Evolutionary conservation across 106 monocot species (phyloP).

Genomic region (Gastrodia elata): DNA sequence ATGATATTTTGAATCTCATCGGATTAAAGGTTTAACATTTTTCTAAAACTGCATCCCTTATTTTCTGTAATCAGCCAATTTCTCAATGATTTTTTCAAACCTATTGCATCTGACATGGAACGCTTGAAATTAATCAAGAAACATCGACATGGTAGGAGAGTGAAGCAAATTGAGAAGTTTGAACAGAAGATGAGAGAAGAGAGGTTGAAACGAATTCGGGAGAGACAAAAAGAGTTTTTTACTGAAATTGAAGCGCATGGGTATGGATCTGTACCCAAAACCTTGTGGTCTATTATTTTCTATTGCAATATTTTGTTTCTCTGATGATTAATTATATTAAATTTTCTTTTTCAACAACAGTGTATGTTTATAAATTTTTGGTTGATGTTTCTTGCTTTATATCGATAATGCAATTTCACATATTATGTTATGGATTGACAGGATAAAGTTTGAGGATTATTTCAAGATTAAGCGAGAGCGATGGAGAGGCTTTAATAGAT

Average conservation of each 20-base stretch:
- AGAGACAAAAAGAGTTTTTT: slow-evolving; percentile 98
- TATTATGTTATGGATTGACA: slow-evolving; percentile 19
- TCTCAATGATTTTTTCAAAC: slow-evolving; percentile 89
- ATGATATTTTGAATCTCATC: neutral
- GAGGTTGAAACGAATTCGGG: slow-evolving; percentile 82
- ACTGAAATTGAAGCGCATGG: slow-evolving; percentile 85
- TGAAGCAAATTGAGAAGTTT: slow-evolving; percentile 87
- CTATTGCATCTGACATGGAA: slow-evolving; percentile 68
- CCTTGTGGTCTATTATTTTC: neutral
- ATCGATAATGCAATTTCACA: neutral
- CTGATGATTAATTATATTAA: neutral
- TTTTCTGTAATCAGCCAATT: slow-evolving; percentile 61
- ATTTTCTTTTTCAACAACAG: neutral
- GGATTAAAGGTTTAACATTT: slow-evolving; percentile 4
- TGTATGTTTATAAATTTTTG: neutral
- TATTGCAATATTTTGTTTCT: neutral
- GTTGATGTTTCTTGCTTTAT: neutral
- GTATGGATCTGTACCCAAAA: slow-evolving; percentile 16
- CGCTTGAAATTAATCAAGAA: slow-evolving; percentile 84
- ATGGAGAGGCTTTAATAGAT: slow-evolving; percentile 74
- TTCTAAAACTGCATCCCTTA: slow-evolving; percentile 1
- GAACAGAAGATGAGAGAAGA: slow-evolving; percentile 99
- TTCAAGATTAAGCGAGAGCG: slow-evolving; percentile 89
- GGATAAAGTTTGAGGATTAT: slow-evolving; percentile 83
- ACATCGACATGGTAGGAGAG: slow-evolving; percentile 83